phyloP scores from a whole-genome alignment of 139 green algal genomes.

The Chlorella sp. region DNA sequence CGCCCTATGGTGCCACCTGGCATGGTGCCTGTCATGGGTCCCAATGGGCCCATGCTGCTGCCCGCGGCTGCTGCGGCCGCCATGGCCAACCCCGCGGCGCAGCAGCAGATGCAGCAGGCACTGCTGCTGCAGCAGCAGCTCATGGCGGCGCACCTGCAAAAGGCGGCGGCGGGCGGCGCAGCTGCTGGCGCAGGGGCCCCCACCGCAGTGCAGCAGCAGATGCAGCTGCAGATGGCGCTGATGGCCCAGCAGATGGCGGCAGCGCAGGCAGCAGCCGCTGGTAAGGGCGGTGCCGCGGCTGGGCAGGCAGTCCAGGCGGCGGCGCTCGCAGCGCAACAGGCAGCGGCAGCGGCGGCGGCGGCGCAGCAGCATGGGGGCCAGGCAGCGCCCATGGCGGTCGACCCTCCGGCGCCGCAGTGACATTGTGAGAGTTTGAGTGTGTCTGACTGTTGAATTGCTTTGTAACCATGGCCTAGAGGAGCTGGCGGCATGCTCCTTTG shows the following conservation, averaged over 20 bases:
- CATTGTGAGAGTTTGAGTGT: too few species aligned
- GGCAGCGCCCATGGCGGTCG: not conserved
- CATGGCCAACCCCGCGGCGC: not conserved
- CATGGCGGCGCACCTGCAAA: not conserved
- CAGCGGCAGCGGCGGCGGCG: not conserved
- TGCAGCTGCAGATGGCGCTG: slow-evolving; percentile 19
- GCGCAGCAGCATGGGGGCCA: not conserved
- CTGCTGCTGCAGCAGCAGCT: slow-evolving; percentile 29
- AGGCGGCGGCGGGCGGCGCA: not conserved
- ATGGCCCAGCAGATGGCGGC: slow-evolving; percentile 20
- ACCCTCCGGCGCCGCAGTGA: not conserved
- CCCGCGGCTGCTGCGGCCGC: not conserved
- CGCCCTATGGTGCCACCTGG: not conserved
- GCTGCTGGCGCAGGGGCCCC: not conserved
- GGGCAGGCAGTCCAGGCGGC: not conserved
- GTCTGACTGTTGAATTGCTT: too few species aligned
- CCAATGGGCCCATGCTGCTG: slow-evolving; percentile 28
- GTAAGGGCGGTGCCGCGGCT: not conserved
- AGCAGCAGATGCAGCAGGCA: slow-evolving; percentile 9
- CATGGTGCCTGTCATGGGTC: slow-evolving; percentile 16
- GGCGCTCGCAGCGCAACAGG: not conserved
- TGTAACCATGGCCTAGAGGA: too few species aligned
- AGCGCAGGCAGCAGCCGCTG: not conserved
- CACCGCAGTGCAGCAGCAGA: not conserved
- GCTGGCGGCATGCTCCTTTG: too few species aligned